Conservation (phyloP, 306 rosid species). For the Delonix regia region DNA sequence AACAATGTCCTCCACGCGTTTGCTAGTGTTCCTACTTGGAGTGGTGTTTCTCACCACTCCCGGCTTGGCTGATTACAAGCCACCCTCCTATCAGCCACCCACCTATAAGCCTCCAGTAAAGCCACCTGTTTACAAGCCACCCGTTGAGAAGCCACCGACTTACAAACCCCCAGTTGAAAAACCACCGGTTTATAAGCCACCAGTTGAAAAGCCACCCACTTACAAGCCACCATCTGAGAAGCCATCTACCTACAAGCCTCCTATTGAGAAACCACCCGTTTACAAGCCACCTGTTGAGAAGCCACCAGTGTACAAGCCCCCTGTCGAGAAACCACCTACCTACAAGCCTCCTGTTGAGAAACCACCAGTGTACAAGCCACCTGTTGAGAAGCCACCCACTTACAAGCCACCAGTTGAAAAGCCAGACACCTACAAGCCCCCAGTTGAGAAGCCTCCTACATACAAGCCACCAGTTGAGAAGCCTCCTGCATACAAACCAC, state of each 20-base stretch:
- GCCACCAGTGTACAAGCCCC: neutral
- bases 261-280: neutral
- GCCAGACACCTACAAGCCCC: neutral
- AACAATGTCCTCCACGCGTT: neutral
- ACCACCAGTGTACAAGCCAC: neutral
- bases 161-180: neutral
- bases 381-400: neutral
- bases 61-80: neutral
- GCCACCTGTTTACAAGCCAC: neutral
- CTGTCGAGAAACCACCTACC: neutral
- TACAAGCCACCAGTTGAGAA: neutral
- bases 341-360: neutral
- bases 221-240: neutral
- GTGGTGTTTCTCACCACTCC: slow-evolving; percentile 6
- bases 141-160: neutral
- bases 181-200: neutral
- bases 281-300: neutral
- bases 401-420: neutral
- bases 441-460: neutral
- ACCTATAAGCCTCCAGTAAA: neutral
- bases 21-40: slow-evolving; percentile 8
- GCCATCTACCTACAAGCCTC: neutral
- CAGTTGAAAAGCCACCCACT: neutral
- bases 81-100: neutral
- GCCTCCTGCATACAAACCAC: neutral